A percentile compares a stretch with the other conserved stretches of the same genome.
phyloP scores from a whole-genome alignment of 2,329 filamentous ascomycete species.

The Thelonectria blattea region DNA sequence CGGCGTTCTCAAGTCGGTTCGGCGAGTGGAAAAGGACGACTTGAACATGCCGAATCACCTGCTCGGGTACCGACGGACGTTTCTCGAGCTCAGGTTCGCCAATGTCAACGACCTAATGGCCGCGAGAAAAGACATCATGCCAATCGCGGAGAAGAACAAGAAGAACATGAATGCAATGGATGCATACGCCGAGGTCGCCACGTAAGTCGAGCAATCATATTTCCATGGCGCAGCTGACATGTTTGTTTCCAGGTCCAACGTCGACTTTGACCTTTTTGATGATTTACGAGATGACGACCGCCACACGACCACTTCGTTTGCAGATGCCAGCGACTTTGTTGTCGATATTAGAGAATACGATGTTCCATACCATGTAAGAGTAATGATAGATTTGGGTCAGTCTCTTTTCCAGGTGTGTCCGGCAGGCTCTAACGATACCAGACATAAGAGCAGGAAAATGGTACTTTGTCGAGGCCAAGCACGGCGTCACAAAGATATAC shows the following conservation, averaged over 20 bases:
- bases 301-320: conserved; percentile 75
- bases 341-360: conserved; percentile 99
- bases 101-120: conserved; percentile 87
- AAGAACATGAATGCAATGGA: conserved; percentile 97
- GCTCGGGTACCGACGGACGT: conserved; percentile 86
- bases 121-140: conserved; percentile 84
- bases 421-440: conserved; percentile 42
- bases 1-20: conserved; percentile 80
- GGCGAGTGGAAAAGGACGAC: conserved; percentile 88
- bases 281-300: conserved; percentile 80
- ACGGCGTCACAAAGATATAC: conserved; percentile 82
- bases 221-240: conserved; percentile 10
- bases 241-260: conserved; percentile 61
- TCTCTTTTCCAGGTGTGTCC: background rate
- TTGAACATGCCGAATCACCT: conserved; percentile 94
- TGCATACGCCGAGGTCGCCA: conserved; percentile 94
- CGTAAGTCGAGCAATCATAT: conserved; percentile 57
- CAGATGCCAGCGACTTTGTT: conserved; percentile 95
- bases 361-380: conserved; percentile 98
- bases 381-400: conserved; percentile 90
- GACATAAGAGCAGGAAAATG: conserved; percentile 96
- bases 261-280: conserved; percentile 94
- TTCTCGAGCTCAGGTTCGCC: conserved; percentile 83
- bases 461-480: conserved; percentile 95
- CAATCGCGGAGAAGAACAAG: conserved; percentile 94